phyloP scores from a whole-genome alignment of 768 basidiomycete species.

The Suillus variegatus region DNA sequence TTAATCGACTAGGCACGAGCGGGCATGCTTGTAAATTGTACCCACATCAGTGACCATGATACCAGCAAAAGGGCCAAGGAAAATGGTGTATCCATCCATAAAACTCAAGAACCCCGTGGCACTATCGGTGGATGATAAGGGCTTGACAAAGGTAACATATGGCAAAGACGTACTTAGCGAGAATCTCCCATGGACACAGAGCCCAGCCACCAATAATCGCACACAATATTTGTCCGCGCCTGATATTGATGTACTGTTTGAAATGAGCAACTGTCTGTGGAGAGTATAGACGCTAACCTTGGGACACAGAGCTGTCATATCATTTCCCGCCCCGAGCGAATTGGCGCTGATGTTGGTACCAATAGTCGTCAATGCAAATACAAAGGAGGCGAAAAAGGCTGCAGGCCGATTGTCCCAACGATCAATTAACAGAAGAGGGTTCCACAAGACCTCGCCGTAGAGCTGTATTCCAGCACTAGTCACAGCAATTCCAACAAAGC shows the following conservation, averaged over 20 bases:
- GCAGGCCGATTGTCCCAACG: conserved; percentile 85
- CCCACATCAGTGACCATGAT: conserved; percentile 65
- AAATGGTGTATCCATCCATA: conserved; percentile 84
- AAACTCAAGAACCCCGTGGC: conserved; percentile 75
- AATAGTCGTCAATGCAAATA: conserved; percentile 71
- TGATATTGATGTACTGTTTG: conserved; percentile 31
- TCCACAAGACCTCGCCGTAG: conserved; percentile 73
- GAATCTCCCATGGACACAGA: conserved; percentile 82
- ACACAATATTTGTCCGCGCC: conserved; percentile 30
- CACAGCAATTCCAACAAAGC: conserved; percentile 79
- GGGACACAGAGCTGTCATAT: conserved; percentile 78
- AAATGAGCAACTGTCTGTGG: background rate
- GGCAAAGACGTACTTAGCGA: conserved; percentile 40
- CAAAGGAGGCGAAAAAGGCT: conserved; percentile 78
- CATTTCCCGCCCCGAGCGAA: conserved; percentile 74
- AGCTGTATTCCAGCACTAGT: conserved; percentile 73
- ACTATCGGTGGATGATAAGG: conserved; percentile 12
- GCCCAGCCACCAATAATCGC: conserved; percentile 65
- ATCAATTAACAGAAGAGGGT: conserved; percentile 74
- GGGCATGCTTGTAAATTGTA: conserved; percentile 8
- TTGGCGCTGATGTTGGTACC: conserved; percentile 82
- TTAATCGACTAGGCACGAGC: background rate
- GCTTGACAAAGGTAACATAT: background rate
- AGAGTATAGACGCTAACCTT: conserved; percentile 20
- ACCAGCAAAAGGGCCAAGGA: conserved; percentile 83